Percentiles rank a stretch among this genome's conserved stretches.
Evolutionary conservation across 2,329 filamentous ascomycete species (phyloP).

Genomic region (Pestalotiopsis sp.): DNA sequence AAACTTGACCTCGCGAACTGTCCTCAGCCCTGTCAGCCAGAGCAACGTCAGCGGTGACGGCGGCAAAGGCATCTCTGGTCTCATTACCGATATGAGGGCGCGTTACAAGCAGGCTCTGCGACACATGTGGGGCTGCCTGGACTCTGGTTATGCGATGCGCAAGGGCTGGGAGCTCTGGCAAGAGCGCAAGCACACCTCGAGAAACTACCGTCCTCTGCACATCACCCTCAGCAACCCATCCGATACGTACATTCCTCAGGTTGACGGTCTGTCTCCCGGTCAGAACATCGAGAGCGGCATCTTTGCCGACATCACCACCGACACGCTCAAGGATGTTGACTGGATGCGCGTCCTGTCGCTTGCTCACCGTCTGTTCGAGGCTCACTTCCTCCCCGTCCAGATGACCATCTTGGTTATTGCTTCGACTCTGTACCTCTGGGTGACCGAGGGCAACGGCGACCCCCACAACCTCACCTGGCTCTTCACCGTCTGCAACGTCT

Average conservation of each 20-base stretch:
- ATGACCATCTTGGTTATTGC: constrained; percentile 66
- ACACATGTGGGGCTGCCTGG: constrained; percentile 77
- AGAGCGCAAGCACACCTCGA: constrained; percentile 57
- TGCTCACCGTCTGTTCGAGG: constrained; percentile 71
- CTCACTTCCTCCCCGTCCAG: constrained; percentile 72
- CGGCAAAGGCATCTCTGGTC: constrained; percentile 54
- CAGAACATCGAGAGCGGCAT: constrained; percentile 50
- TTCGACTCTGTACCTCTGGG: constrained; percentile 61
- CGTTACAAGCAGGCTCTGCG: constrained; percentile 73
- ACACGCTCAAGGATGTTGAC: constrained; percentile 52
- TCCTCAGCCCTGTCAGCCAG: constrained; percentile 72
- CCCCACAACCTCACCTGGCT: constrained; percentile 59
- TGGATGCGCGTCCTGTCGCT: constrained; percentile 61
- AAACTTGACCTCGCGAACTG: constrained; percentile 64
- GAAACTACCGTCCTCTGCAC: constrained; percentile 59
- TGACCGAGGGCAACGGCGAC: constrained; percentile 53
- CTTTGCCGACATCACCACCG: constrained; percentile 57
- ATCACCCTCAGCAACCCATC: constrained; percentile 47
- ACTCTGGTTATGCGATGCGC: constrained; percentile 67
- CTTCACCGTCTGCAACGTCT: constrained; percentile 60
- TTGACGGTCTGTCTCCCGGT: constrained; percentile 41
- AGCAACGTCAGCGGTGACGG: constrained; percentile 69
- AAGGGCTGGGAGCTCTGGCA: constrained; percentile 60
- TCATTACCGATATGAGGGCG: constrained; percentile 60
- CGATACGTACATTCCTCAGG: constrained; percentile 51